Base-by-base conservation (phyloP, 2,329 filamentous ascomycete species). In the Blumeria hordei region DNA sequence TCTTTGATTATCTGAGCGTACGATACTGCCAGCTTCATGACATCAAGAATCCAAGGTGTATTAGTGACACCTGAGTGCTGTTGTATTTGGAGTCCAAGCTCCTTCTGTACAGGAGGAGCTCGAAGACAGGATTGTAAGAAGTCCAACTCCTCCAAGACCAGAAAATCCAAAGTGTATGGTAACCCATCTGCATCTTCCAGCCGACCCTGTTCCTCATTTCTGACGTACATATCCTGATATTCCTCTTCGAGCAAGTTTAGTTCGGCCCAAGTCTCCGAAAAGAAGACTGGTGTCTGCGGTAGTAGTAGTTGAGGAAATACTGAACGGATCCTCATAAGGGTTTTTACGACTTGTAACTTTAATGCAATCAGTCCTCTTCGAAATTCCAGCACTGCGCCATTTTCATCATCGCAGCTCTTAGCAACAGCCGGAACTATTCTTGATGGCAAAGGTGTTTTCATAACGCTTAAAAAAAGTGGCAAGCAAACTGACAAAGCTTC, bases 301-400 rank as follows among this genome's bases (percentile, higher is more conserved):
- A 88, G 78, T 49, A 98, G 74, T 18, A 92, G 77, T 53, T 80
- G 78, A 3, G 88, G 80, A 66, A 96, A 95, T 33, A 94, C 80
- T 58, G 73, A 74, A 62, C 88, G 81, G 62, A 96, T 83, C 68
- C 90, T 88, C 72, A 94, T 83, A 57, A 98, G 73, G 21, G 88
- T 88, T 76, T 90, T 94, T 63, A 94, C 82, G n/a, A 88, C 81
- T 69, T 96, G 92, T 11, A 94, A 71, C 70, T 96, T 96, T 62
- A 98, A 74, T 0, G 87, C 81, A 62, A 96, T 80, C 16, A 85
- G 69, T 18, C 87, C 86, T 61, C 88, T 83, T 78, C 88, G 94
- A 59, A 72, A 71, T 16, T 84, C 78, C 0, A 83, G 76, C 60
- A 76, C 73, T 28, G 62, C 61, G n/a, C 67, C 67, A 3, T 71